Evolutionary conservation across 2,329 filamentous ascomycete genomes (phyloP), one percentile per base, ranked within the genome.

Genomic region (Aureobasidium musti): DNA sequence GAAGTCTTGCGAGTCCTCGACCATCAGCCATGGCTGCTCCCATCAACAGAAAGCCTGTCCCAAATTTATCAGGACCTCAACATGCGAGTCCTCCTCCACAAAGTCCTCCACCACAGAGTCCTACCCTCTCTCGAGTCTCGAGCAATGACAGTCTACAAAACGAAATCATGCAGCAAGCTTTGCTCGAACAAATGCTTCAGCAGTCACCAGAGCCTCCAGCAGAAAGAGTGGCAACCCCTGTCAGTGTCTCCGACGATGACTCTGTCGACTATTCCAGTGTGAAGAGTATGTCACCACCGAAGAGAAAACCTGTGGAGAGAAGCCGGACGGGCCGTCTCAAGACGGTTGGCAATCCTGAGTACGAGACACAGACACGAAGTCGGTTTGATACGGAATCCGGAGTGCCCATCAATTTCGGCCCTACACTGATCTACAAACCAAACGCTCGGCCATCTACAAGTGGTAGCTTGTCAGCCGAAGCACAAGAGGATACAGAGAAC

Each of bases 351-450:
- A 78, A 80, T 59, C 79, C 80, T 7, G 79, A 79, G 41, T 72
- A 79, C n/a, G 74, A 74, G 70, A 67, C 79, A 49, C 76, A 81
- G 82, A 64, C 80, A 81, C 73, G 77, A 77, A 68, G 80, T 30
- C 69, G 70, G 19, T 65, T 75, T 52, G 75, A 75, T 72, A 69
- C 74, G 26, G 73, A 73, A 37, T 67, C 69, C 19, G 69, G 74
- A 43, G 87, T 96, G 68, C 91, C 91, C 0, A 79, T 97, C 69
- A 89, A 97, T 76, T 97, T 97, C 78, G 94, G 94, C 0, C 91
- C 89, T 6, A 97, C 93, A 0, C 80, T 91, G 71, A 89, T 90
- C 68, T 89, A 92, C 67, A 81, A 80, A 68, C 83, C 85, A 33
- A 80, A 80, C 50, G 80, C 78, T 21, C 82, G 84, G 10, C 84